Evolutionary conservation across 805 yeast genomes (phyloP), one percentile per base, ranked within the genome.

Genomic region (Yarrowia divulgata): DNA sequence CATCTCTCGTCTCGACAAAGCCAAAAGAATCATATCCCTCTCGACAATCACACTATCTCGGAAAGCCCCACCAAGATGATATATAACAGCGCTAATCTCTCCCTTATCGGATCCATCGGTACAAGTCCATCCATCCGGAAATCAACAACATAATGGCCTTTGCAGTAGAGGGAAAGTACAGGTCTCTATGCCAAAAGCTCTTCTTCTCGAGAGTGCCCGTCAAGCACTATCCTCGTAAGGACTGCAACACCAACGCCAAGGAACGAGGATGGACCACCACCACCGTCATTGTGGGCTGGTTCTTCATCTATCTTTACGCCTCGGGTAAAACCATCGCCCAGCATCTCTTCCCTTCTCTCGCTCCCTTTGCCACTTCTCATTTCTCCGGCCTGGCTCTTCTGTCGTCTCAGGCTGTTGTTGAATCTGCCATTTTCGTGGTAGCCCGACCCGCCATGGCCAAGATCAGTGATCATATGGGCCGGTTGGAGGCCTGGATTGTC

Each of bases 211-310:
- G 66, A 13, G 42, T 8, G 2, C 32, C 18, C 5, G 66, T 60
- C 52, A 60, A 45, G 8, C 66, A 60, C 34, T 60, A 60, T 14
- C 66, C 66, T 18, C 66, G 42, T 6, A 45, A 60, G 40, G 16
- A 29, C 5, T 39, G 52, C 52, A 60, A 60, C 50, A 60, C 66
- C 50, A 60, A 60, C 66, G 66, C 66, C 66, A 60, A 60, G 32
- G 66, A 60, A n/a, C 66, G 66, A 32, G 66, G 66, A 12, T 60
- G 66, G 66, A 60, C 66, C 40, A 60, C 66, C 32, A 60, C 66
- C 43, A 60, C 66, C 5, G 37, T 60, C 19, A 60, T 60, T 12
- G 40, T 60, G 6, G 66, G 66, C 14, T 60, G 66, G 66, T n/a
- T 60, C 46, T 60, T 60, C 52, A 45, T 60, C 43, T 60, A 60